phyloP scores from a whole-genome alignment of 768 basidiomycete genomes.

The Rubroboletus pulcherrimus region DNA sequence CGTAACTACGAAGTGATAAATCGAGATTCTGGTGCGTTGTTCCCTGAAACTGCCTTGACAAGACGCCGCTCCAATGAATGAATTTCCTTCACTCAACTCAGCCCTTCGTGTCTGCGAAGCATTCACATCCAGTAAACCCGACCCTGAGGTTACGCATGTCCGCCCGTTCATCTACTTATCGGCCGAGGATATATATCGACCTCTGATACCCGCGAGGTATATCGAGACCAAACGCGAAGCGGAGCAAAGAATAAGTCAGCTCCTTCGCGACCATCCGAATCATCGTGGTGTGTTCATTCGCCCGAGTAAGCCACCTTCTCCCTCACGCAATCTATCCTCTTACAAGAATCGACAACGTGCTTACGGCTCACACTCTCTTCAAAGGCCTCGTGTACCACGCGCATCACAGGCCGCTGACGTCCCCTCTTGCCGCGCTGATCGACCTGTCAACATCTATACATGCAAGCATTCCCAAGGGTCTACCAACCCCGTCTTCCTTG shows the following conservation, averaged over 20 bases:
- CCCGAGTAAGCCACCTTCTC: slow-evolving; percentile 61
- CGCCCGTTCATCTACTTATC: slow-evolving; percentile 93
- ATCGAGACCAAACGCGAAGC: slow-evolving; percentile 94
- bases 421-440: slow-evolving; percentile 78
- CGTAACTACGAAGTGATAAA: slow-evolving; percentile 79
- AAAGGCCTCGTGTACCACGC: slow-evolving; percentile 95
- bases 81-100: slow-evolving; percentile 27
- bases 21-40: slow-evolving; percentile 76
- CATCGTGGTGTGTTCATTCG: slow-evolving; percentile 79
- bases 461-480: slow-evolving; percentile 46
- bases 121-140: slow-evolving; percentile 50
- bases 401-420: slow-evolving; percentile 84
- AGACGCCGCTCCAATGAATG: slow-evolving; percentile 4
- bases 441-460: slow-evolving; percentile 78
- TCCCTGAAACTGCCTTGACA: slow-evolving; percentile 5
- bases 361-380: slow-evolving; percentile 3
- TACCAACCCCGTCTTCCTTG: slow-evolving; percentile 65
- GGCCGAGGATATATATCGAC: slow-evolving; percentile 83
- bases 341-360: slow-evolving; percentile 11
- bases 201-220: slow-evolving; percentile 80
- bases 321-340: slow-evolving; percentile 9
- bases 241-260: slow-evolving; percentile 61
- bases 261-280: slow-evolving; percentile 40
- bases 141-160: slow-evolving; percentile 25
- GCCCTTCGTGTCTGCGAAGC: slow-evolving; percentile 77